Evolutionary conservation across 2,329 filamentous ascomycete species (phyloP).

Genomic region (Sclerotinia minor): DNA sequence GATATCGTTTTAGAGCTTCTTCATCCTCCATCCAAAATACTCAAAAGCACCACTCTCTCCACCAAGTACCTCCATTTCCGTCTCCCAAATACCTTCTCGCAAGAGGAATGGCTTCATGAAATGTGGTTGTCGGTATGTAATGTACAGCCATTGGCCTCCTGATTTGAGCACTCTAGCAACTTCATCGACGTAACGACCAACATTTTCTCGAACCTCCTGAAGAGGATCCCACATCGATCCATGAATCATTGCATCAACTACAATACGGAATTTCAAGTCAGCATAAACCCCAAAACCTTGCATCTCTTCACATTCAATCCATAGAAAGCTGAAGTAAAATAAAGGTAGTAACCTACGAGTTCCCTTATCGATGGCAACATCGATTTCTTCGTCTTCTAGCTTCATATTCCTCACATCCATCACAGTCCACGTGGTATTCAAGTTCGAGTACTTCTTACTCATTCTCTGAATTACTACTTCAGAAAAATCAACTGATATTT

Average conservation of each 20-base stretch:
- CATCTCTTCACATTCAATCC: background rate
- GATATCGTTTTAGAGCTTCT: slow-evolving; percentile 1
- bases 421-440: slow-evolving; percentile 46
- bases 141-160: slow-evolving; percentile 51
- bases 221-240: slow-evolving; percentile 53
- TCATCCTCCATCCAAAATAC: slow-evolving; percentile 6
- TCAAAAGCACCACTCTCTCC: slow-evolving; percentile 19
- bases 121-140: slow-evolving; percentile 57
- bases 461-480: slow-evolving; percentile 54
- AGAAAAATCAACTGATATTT: slow-evolving; percentile 60
- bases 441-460: slow-evolving; percentile 45
- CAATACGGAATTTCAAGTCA: background rate
- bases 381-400: slow-evolving; percentile 47
- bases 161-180: slow-evolving; percentile 51
- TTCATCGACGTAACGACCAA: slow-evolving; percentile 51
- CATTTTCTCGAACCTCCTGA: slow-evolving; percentile 50
- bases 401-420: slow-evolving; percentile 55
- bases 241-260: slow-evolving; percentile 52
- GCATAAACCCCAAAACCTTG: background rate
- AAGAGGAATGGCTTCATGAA: slow-evolving; percentile 50
- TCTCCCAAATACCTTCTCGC: slow-evolving; percentile 10
- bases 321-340: background rate
- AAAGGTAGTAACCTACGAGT: slow-evolving; percentile 39
- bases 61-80: slow-evolving; percentile 12
- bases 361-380: slow-evolving; percentile 59